These are phyloP conservation scores for Penicillium sp. DNA, from an alignment of 2,329 filamentous ascomycete genomes.

Conservation along the genomic window DNA sequence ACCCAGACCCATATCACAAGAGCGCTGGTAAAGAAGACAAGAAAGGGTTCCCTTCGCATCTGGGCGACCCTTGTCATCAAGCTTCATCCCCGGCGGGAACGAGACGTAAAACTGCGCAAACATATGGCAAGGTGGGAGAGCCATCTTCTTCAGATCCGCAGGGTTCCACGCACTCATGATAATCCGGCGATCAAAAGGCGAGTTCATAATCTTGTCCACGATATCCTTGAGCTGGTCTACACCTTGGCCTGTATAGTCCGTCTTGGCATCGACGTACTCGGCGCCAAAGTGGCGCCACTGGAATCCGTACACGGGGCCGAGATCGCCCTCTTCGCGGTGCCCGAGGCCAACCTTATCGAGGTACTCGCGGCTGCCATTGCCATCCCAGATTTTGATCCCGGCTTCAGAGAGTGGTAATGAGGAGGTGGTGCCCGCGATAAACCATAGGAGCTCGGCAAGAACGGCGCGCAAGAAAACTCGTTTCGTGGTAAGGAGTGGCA, in stretches of 20 bases:
- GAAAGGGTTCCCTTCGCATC: slow-evolving; percentile 69
- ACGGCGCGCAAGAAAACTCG: slow-evolving; percentile 92
- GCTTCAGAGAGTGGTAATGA: slow-evolving; percentile 72
- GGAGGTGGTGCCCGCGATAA: slow-evolving; percentile 81
- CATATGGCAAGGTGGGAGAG: slow-evolving; percentile 92
- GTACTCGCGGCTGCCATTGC: slow-evolving; percentile 87
- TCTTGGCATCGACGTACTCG: slow-evolving; percentile 73
- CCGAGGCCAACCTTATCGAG: slow-evolving; percentile 81
- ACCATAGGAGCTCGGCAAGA: slow-evolving; percentile 93
- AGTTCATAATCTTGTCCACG: slow-evolving; percentile 78
- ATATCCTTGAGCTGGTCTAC: slow-evolving; percentile 92
- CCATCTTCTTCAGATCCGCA: slow-evolving; percentile 81
- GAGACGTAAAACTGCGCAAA: slow-evolving; percentile 95
- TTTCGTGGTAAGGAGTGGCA: slow-evolving; percentile 95
- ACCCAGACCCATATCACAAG: slow-evolving; percentile 94
- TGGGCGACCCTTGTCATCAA: slow-evolving; percentile 26
- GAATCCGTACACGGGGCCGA: slow-evolving; percentile 96
- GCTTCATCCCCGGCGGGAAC: slow-evolving; percentile 52
- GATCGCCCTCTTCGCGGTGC: slow-evolving; percentile 81
- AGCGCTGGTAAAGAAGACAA: slow-evolving; percentile 89
- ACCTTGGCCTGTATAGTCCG: slow-evolving; percentile 84
- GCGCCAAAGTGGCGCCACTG: slow-evolving; percentile 99
- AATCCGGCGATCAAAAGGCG: slow-evolving; percentile 85
- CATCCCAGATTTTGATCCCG: slow-evolving; percentile 97
- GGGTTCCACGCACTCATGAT: slow-evolving; percentile 96